These are phyloP conservation scores for Tricholoma hemisulphureum DNA, from an alignment of 768 basidiomycete genomes.

Conservation along the genomic window DNA sequence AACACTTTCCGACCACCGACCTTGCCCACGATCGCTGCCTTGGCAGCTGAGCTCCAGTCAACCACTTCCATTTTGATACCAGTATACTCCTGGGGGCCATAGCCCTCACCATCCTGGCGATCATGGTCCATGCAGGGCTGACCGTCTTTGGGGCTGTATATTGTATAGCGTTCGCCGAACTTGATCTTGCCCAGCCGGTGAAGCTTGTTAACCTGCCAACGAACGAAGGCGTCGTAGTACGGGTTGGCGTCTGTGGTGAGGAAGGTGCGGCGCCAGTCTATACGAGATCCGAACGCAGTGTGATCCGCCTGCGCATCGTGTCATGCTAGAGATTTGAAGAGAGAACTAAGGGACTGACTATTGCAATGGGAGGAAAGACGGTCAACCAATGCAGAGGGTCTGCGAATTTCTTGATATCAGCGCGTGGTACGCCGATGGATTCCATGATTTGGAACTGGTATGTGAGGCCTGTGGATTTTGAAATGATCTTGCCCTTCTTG, in stretches of 20 bases:
- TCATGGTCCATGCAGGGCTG: slow-evolving; percentile 99
- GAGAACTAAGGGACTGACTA: slow-evolving; percentile 44
- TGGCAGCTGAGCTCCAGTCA: slow-evolving; percentile 75
- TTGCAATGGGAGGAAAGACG: slow-evolving; percentile 95
- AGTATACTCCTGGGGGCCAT: slow-evolving; percentile 95
- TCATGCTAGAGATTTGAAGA: neutral
- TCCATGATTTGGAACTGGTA: slow-evolving; percentile 99
- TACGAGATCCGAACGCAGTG: slow-evolving; percentile 85
- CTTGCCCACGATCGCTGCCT: slow-evolving; percentile 60
- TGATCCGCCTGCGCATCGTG: slow-evolving; percentile 55
- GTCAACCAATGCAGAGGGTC: slow-evolving; percentile 92
- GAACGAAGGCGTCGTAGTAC: slow-evolving; percentile 95
- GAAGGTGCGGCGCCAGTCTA: slow-evolving; percentile 96
- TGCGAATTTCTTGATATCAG: slow-evolving; percentile 94
- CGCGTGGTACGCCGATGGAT: slow-evolving; percentile 82
- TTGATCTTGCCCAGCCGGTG: slow-evolving; percentile 88
- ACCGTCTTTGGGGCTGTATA: slow-evolving; percentile 97
- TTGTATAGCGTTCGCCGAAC: slow-evolving; percentile 97
- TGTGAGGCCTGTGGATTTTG: slow-evolving; percentile 88
- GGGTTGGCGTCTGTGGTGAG: slow-evolving; percentile 94
- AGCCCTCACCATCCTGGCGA: slow-evolving; percentile 88
- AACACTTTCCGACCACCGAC: slow-evolving; percentile 79
- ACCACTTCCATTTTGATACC: slow-evolving; percentile 91
- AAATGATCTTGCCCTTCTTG: slow-evolving; percentile 92
- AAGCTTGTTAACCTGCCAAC: slow-evolving; percentile 97